Conservation (phyloP, 2,329 filamentous ascomycete species). For the Fusarium tuaranense region DNA sequence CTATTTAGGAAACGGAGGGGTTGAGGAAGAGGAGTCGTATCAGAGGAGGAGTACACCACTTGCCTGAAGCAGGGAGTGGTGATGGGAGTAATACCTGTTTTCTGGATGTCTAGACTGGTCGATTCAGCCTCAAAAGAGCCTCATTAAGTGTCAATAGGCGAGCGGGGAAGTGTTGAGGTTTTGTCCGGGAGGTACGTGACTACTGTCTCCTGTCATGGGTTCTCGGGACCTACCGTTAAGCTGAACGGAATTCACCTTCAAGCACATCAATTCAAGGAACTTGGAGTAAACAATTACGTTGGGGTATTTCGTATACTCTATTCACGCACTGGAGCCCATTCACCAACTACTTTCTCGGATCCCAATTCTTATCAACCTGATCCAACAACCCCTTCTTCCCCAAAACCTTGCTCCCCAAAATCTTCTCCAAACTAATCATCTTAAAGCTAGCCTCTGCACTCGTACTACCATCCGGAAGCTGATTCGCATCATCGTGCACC, state of each 20-base stretch:
- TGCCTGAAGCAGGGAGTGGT: neutral
- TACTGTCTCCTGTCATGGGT: neutral
- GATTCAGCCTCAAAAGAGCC: neutral
- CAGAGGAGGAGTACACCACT: neutral
- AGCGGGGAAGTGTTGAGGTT: neutral
- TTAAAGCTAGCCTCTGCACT: constrained; percentile 64
- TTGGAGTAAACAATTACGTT: neutral
- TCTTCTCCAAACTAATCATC: constrained; percentile 55
- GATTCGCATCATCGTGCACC: constrained; percentile 66
- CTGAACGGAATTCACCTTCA: neutral
- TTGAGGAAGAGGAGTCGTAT: neutral
- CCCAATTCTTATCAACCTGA: constrained; percentile 54
- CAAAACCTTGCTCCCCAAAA: constrained; percentile 49
- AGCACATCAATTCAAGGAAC: neutral
- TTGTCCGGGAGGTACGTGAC: neutral
- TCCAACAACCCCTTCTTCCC: constrained; percentile 46
- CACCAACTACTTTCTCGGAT: constrained; percentile 48
- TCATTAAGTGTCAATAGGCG: neutral
- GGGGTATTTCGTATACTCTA: neutral
- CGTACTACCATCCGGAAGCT: constrained; percentile 58
- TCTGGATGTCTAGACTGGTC: neutral
- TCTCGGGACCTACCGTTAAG: neutral
- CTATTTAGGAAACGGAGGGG: neutral
- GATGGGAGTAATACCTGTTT: neutral
- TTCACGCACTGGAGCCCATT: neutral